Evolutionary conservation across 345 rosid genomes (phyloP).

Genomic region (Boechera retrofracta): DNA sequence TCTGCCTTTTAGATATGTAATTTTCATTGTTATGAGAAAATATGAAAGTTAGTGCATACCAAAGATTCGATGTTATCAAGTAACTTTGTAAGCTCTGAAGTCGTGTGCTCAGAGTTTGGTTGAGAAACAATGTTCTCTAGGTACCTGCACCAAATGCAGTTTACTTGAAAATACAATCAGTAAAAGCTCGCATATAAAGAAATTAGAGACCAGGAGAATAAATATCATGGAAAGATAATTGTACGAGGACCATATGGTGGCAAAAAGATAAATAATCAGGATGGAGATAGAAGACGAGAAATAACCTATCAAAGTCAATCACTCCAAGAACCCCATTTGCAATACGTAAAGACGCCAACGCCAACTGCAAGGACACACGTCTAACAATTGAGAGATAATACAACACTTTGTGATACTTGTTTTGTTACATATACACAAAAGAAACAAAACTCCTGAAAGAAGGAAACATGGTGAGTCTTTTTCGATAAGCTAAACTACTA

Average conservation of each 20-base stretch:
- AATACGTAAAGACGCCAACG: slow-evolving; percentile 76
- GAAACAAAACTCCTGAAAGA: background rate
- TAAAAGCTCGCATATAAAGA: slow-evolving; percentile 13
- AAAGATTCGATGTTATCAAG: slow-evolving; percentile 61
- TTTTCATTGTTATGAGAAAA: slow-evolving; percentile 1
- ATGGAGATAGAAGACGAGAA: background rate
- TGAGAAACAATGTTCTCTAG: slow-evolving; percentile 58
- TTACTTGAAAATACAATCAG: background rate
- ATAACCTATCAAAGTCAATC: slow-evolving; percentile 80
- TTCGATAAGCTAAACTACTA: background rate
- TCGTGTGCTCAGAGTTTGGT: slow-evolving; percentile 59
- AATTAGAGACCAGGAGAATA: background rate
- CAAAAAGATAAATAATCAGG: background rate
- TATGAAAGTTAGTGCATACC: slow-evolving; percentile 50
- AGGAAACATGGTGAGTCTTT: slow-evolving; percentile 10
- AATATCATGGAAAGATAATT: slow-evolving; percentile 5
- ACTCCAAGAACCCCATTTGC: slow-evolving; percentile 65
- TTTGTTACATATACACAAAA: background rate
- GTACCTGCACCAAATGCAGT: slow-evolving; percentile 56
- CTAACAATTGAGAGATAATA: slow-evolving; percentile 23
- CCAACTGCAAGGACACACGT: slow-evolving; percentile 59
- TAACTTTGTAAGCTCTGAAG: slow-evolving; percentile 60
- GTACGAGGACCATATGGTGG: slow-evolving; percentile 15
- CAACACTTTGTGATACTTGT: slow-evolving; percentile 3
- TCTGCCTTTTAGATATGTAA: slow-evolving; percentile 9